phyloP scores from a whole-genome alignment of 768 basidiomycete genomes.

The Boletus pseudo-olivaceus region DNA sequence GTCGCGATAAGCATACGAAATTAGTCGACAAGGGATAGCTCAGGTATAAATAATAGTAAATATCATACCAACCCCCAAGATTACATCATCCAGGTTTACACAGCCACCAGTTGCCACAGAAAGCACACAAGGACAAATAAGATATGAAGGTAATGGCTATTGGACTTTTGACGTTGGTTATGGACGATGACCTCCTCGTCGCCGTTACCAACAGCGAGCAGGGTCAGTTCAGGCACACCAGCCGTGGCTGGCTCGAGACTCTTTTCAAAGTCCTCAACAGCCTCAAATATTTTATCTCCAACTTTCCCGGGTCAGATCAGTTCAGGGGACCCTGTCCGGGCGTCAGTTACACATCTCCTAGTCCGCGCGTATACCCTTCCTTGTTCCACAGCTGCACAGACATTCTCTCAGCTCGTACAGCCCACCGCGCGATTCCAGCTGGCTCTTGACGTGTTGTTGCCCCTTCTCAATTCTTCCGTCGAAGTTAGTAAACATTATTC shows the following conservation, averaged over 20 bases:
- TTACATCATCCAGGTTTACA: not conserved
- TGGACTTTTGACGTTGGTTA: slow-evolving; percentile 14
- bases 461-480: slow-evolving; percentile 55
- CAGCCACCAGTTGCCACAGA: slow-evolving; percentile 19
- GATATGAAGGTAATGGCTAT: not conserved
- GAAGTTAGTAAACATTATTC: slow-evolving; percentile 44
- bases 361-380: slow-evolving; percentile 63
- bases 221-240: slow-evolving; percentile 22
- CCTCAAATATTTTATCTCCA: slow-evolving; percentile 35
- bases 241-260: slow-evolving; percentile 32
- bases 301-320: slow-evolving; percentile 29
- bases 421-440: slow-evolving; percentile 77
- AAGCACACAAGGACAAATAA: slow-evolving; percentile 19
- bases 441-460: slow-evolving; percentile 77
- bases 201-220: slow-evolving; percentile 31
- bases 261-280: slow-evolving; percentile 29
- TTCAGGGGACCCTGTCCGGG: slow-evolving; percentile 45
- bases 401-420: slow-evolving; percentile 72
- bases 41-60: no score
- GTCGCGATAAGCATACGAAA: no score
- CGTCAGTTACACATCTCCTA: slow-evolving; percentile 67
- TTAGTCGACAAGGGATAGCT: no score
- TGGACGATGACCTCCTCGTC: slow-evolving; percentile 35
- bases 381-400: slow-evolving; percentile 73
- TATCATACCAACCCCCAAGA: no score